These are phyloP conservation scores for Starmerella lactis-condensi DNA, from an alignment of 805 yeast genomes.

Conservation along the genomic window DNA sequence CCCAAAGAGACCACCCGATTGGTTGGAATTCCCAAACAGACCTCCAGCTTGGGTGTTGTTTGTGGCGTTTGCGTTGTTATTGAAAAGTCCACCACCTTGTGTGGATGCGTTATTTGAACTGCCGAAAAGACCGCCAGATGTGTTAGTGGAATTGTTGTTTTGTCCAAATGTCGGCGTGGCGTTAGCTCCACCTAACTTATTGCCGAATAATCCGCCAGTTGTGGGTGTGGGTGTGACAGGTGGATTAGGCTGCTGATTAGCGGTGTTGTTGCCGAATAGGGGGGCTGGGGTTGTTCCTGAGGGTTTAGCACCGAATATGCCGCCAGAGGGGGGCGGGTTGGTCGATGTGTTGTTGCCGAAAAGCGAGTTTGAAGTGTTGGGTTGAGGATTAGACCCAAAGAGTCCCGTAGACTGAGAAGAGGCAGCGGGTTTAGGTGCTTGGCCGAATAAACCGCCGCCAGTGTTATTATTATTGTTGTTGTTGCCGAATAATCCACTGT, in stretches of 20 bases:
- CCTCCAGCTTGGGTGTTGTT: conserved; percentile 7
- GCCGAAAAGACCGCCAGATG: too few species aligned
- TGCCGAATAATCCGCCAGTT: conserved; percentile 11
- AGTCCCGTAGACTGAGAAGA: conserved; percentile 7
- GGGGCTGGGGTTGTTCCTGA: too few species aligned
- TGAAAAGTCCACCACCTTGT: conserved; percentile 12
- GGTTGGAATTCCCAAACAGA: conserved; percentile 8
- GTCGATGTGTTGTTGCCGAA: too few species aligned
- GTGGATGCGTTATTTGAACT: conserved; percentile 1
- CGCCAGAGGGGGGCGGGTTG: too few species aligned
- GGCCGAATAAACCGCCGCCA: conserved; percentile 22
- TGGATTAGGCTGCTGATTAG: too few species aligned
- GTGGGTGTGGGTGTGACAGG: background rate
- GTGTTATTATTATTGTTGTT: conserved; percentile 10
- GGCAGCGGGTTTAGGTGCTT: conserved; percentile 1
- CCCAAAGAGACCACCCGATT: conserved; percentile 5
- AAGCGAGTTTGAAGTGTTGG: too few species aligned
- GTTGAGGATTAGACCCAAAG: too few species aligned
- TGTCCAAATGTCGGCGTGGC: conserved; percentile 2
- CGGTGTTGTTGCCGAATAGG: too few species aligned
- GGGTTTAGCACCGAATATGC: too few species aligned
- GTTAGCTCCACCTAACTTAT: conserved; percentile 1
- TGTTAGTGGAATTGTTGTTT: background rate
- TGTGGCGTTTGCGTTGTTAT: conserved; percentile 1
- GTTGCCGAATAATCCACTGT: conserved; percentile 21